Percentiles rank a stretch among this genome's conserved stretches.
Conservation (phyloP, 352 stramenopile species). For the Pythium phragmiticola region DNA sequence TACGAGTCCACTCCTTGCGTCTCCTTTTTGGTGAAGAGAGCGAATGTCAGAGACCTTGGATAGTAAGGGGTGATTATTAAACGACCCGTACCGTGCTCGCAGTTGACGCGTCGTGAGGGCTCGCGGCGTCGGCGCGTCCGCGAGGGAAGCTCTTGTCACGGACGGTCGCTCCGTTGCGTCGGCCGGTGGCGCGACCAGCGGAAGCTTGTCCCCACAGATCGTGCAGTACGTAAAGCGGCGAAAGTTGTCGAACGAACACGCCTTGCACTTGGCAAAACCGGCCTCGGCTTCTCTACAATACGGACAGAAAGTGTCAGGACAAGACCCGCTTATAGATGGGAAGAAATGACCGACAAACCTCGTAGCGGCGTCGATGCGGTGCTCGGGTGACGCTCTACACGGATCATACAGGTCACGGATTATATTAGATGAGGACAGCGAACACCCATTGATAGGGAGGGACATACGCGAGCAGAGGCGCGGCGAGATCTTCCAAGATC, state of each 20-base stretch:
- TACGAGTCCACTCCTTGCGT: constrained; percentile 67
- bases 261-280: constrained; percentile 43
- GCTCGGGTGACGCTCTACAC: constrained; percentile 44
- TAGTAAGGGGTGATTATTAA: not conserved
- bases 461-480: constrained; percentile 43
- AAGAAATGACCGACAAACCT: constrained; percentile 14
- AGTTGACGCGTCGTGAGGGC: constrained; percentile 13
- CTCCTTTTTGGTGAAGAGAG: constrained; percentile 38
- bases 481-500: constrained; percentile 42
- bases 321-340: not conserved
- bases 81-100: constrained; percentile 17
- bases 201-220: constrained; percentile 59
- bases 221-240: constrained; percentile 60
- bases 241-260: constrained; percentile 79
- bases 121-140: not conserved
- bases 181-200: not conserved
- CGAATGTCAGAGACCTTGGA: not conserved
- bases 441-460: not conserved
- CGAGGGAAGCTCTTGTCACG: not conserved
- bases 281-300: constrained; percentile 47
- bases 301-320: not conserved
- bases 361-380: constrained; percentile 64
- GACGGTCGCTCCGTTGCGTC: not conserved
- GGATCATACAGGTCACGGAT: not conserved
- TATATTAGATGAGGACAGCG: not conserved